phyloP scores from a whole-genome alignment of 345 rosid genomes.

The Aegle marmelos region DNA sequence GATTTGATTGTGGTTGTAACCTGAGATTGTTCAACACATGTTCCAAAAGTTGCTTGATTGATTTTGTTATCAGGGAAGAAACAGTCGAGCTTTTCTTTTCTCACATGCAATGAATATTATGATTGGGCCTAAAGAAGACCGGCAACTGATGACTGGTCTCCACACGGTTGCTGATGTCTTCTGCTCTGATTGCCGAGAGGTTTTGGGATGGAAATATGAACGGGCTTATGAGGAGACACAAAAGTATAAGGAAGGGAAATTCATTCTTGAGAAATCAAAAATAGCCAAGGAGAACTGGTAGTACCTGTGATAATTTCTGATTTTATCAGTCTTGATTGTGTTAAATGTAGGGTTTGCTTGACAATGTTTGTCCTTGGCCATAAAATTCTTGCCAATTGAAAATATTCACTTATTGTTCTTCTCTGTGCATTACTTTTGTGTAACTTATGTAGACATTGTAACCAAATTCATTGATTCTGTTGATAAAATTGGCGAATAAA shows the following conservation, averaged over 20 bases:
- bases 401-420: background rate
- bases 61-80: constrained; percentile 29
- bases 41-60: background rate
- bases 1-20: background rate
- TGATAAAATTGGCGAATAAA: constrained; percentile 22
- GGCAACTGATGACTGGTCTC: constrained; percentile 38
- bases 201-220: constrained; percentile 43
- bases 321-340: background rate
- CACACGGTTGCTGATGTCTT: constrained; percentile 39
- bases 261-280: constrained; percentile 41
- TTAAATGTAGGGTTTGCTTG: constrained; percentile 11
- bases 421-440: constrained; percentile 15
- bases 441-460: constrained; percentile 23
- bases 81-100: constrained; percentile 40
- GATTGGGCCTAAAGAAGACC: constrained; percentile 38
- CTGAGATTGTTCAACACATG: background rate
- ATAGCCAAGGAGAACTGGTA: constrained; percentile 39
- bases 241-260: constrained; percentile 43
- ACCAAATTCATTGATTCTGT: constrained; percentile 21
- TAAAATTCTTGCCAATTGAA: background rate
- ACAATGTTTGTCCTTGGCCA: background rate
- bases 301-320: constrained; percentile 2
- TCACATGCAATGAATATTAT: constrained; percentile 37
- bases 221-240: constrained; percentile 39
- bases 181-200: constrained; percentile 33